Evolutionary conservation across 495 filamentous ascomycete genomes (phyloP), one percentile per base, ranked within the genome.

Genomic region (Talaromyces thailandensis): DNA sequence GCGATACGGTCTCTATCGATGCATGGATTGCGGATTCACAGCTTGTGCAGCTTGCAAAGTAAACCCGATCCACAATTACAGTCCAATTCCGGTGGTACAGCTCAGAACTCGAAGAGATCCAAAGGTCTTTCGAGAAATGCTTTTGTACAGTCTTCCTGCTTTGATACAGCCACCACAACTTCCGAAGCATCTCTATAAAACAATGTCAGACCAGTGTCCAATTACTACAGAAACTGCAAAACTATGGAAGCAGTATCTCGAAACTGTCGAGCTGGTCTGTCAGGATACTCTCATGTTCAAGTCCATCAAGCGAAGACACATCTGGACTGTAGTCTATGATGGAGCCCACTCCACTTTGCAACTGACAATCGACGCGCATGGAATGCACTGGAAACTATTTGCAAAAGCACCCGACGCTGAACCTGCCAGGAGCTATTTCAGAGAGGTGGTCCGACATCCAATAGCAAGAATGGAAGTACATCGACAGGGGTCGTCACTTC

Each of bases 341-440:
- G 79, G 84, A 5, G 63, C 68, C 2, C 25, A 66, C 56, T 76
- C 80, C 4, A 74, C 66, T 57, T 67, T 88, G 40, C 73, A 84
- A 28, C 70, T 89, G 26, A 60, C 79, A 0, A 74, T 90, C 24
- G 66, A 69, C 26, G 43, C 65, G 16, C 48, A 62, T 1, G 64
- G 67, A n/a, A 63, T 78, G 2, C 68, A 84, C 55, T 89, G 86
- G 86, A 67, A 72, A 0, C 63, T 88, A 2, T 88, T 74, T 64
- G 81, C 80, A 14, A 82, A 80, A 51, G 68, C 80, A 23, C 66
- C 69, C 0, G 40, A 63, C 25, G 55, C 60, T 6, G 71, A 78
- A 25, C 72, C 79, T 2, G 69, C 67, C 0, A 69, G 74, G n/a
- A 78, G 74, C 64, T 61, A 66, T 7, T 65, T 79, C 25, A 72